These are phyloP conservation scores for Leucosporidium yakuticum DNA, from an alignment of 768 basidiomycete genomes.

Conservation along the genomic window DNA sequence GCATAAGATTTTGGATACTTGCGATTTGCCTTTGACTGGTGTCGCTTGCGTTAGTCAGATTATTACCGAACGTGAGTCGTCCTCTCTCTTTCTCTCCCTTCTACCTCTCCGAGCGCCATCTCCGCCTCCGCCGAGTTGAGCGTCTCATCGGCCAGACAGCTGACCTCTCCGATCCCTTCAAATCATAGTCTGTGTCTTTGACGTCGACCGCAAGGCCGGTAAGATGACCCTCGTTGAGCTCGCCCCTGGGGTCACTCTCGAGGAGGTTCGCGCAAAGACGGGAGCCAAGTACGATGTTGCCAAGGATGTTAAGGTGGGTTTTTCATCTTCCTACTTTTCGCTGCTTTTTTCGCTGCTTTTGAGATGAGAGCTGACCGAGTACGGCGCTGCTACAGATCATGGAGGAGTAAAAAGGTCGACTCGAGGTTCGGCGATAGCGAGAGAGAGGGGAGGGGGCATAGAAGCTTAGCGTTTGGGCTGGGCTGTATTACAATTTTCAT, in stretches of 20 bases:
- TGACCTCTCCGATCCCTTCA: not conserved
- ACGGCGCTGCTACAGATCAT: too few species aligned
- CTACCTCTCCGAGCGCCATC: not conserved
- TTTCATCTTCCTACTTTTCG: too few species aligned
- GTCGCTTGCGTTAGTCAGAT: conserved; percentile 81
- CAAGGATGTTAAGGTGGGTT: conserved; percentile 2
- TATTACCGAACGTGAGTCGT: conserved; percentile 72
- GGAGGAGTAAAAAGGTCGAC: too few species aligned
- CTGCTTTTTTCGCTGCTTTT: too few species aligned
- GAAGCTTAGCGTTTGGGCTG: too few species aligned
- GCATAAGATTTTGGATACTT: conserved; percentile 72
- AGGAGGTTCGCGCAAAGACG: conserved; percentile 80
- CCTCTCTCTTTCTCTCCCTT: not conserved
- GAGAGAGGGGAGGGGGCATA: too few species aligned
- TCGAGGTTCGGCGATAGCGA: too few species aligned
- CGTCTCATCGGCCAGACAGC: too few species aligned
- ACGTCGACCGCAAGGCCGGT: conserved; percentile 71
- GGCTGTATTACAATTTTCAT: too few species aligned
- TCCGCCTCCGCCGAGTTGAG: too few species aligned
- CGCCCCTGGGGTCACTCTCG: conserved; percentile 74
- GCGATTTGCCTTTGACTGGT: conserved; percentile 79
- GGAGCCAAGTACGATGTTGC: conserved; percentile 60
- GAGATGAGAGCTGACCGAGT: too few species aligned
- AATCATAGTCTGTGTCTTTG: conserved; percentile 55
- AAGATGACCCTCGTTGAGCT: conserved; percentile 69